Percentiles rank a stretch among this genome's conserved stretches.
Conservation (phyloP, 78 protist genomes). For the Dictyostelium firmibasis region DNA sequence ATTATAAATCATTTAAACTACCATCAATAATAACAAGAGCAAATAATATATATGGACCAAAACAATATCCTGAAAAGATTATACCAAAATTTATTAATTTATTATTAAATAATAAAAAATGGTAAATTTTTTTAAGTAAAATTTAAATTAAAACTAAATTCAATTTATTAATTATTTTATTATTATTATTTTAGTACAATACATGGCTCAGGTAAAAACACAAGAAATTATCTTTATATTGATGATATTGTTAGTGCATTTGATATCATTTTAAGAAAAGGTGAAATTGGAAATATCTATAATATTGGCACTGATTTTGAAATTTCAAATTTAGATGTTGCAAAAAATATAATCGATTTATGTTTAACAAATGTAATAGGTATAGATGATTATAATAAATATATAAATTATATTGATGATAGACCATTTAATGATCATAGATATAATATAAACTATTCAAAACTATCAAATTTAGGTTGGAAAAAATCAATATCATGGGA, state of each 20-base stretch:
- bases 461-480: constrained; percentile 71
- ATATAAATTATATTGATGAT: constrained; percentile 79
- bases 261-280: constrained; percentile 74
- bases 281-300: constrained; percentile 53
- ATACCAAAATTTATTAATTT: constrained; percentile 94
- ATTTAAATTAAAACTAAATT: no score
- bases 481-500: constrained; percentile 27
- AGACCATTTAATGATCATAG: constrained; percentile 92
- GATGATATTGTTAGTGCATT: constrained; percentile 91
- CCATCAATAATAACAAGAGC: constrained; percentile 96
- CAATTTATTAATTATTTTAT: background rate
- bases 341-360: constrained; percentile 20
- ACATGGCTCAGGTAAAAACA: constrained; percentile 89
- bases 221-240: constrained; percentile 86
- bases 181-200: constrained; percentile 54
- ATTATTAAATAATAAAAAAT: constrained; percentile 29
- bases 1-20: constrained; percentile 77
- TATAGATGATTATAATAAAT: constrained; percentile 8
- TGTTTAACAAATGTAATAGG: background rate
- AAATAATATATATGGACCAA: constrained; percentile 97
- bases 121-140: no score
- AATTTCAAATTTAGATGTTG: constrained; percentile 67
- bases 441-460: constrained; percentile 30
- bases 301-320: constrained; percentile 92
- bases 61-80: constrained; percentile 96